Conservation (phyloP, 306 rosid genomes). For the Glycyrrhiza uralensis region DNA sequence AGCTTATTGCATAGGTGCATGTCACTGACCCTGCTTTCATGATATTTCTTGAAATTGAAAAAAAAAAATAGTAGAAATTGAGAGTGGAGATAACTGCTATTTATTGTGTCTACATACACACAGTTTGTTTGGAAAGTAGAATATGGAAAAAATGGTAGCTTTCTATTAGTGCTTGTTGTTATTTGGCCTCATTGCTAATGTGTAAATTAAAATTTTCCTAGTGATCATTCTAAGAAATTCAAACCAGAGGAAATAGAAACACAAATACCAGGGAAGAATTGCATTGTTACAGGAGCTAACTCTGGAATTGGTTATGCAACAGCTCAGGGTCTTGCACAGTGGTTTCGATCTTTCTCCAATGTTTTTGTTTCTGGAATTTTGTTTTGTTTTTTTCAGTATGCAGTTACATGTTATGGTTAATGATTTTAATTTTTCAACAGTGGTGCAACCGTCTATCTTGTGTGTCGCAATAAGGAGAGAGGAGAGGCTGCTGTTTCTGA, state of each 20-base stretch:
- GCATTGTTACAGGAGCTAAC: slow-evolving; percentile 94
- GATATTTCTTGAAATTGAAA: background rate
- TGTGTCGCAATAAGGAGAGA: slow-evolving; percentile 84
- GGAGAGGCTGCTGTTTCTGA: slow-evolving; percentile 84
- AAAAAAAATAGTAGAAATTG: background rate
- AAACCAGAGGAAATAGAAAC: slow-evolving; percentile 61
- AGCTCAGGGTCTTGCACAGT: slow-evolving; percentile 82
- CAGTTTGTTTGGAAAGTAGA: background rate
- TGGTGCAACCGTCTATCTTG: slow-evolving; percentile 79
- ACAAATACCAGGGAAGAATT: slow-evolving; percentile 66
- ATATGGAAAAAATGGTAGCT: background rate
- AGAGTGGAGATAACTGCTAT: background rate
- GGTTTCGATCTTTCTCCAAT: slow-evolving; percentile 42
- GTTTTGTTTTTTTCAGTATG: background rate
- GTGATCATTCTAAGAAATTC: slow-evolving; percentile 80
- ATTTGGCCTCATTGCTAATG: slow-evolving; percentile 2
- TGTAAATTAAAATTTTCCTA: slow-evolving; percentile 9
- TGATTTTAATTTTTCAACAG: slow-evolving; percentile 51
- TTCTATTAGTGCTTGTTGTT: background rate
- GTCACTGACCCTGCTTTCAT: background rate
- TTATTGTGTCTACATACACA: background rate
- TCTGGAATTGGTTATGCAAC: slow-evolving; percentile 93
- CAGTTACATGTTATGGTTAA: background rate
- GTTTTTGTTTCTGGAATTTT: background rate
- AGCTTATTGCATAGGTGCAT: background rate